These are phyloP conservation scores for Epichloe gansuensis DNA, from an alignment of 2,329 filamentous ascomycete genomes.

Conservation along the genomic window DNA sequence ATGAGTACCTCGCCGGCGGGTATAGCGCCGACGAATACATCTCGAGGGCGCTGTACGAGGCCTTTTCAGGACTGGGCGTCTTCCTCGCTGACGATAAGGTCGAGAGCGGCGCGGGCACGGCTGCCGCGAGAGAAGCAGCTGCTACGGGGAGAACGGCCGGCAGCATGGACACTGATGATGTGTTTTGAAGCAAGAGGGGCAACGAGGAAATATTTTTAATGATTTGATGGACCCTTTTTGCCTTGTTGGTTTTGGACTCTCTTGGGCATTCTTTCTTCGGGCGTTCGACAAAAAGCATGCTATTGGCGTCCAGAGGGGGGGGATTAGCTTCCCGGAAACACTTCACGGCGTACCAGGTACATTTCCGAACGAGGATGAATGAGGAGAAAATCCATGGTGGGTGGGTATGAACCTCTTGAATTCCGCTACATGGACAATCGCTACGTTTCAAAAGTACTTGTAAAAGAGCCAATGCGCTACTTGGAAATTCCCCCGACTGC, in stretches of 20 bases:
- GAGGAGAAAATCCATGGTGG: too few species aligned
- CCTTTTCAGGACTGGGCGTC: constrained; percentile 78
- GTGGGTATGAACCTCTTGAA: too few species aligned
- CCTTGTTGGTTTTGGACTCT: neutral
- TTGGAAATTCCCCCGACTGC: too few species aligned
- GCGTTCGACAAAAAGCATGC: too few species aligned
- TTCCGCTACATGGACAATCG: too few species aligned
- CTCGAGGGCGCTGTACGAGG: constrained; percentile 67
- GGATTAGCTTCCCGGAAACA: too few species aligned
- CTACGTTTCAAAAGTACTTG: too few species aligned
- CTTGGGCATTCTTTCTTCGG: neutral
- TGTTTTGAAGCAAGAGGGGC: constrained; percentile 19
- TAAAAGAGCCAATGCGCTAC: too few species aligned
- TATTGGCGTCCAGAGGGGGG: too few species aligned
- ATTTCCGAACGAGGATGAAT: too few species aligned
- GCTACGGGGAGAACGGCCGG: constrained; percentile 18
- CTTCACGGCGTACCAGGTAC: too few species aligned
- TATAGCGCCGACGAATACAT: constrained; percentile 78
- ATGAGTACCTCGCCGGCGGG: constrained; percentile 60
- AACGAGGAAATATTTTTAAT: neutral
- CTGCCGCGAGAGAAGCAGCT: constrained; percentile 24
- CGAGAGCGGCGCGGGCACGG: constrained; percentile 22
- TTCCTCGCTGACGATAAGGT: constrained; percentile 69
- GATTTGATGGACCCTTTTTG: neutral
- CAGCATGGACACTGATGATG: constrained; percentile 38